phyloP scores from a whole-genome alignment of 2,329 filamentous ascomycete species.

The Chaetomiaceae sp. region DNA sequence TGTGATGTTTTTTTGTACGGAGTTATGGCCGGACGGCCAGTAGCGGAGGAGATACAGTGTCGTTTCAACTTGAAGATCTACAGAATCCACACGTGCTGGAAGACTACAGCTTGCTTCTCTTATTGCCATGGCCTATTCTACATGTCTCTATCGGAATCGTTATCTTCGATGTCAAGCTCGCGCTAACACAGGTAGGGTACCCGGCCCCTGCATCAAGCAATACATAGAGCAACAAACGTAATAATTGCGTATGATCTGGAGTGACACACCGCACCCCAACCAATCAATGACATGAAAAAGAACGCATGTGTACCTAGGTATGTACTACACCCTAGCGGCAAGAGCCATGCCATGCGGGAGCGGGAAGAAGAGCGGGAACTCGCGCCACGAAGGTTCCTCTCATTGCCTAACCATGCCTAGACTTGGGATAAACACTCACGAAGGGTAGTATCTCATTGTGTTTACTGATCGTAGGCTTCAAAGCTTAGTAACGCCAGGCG shows the following conservation, averaged over 20 bases:
- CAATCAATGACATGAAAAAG: constrained; percentile 6
- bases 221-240: not conserved
- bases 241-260: constrained; percentile 3
- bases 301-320: not conserved
- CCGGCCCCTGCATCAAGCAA: not conserved
- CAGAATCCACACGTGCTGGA: too few relatives aligned
- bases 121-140: too few relatives aligned
- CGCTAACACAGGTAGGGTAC: too few relatives aligned
- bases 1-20: not conserved
- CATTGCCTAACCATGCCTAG: not conserved
- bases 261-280: not conserved
- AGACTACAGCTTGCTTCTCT: too few relatives aligned
- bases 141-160: not conserved
- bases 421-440: too few relatives aligned
- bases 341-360: too few relatives aligned
- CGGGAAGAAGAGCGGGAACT: not conserved
- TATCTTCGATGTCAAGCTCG: not conserved
- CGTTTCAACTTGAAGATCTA: not conserved
- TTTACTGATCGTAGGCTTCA: too few relatives aligned
- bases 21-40: not conserved
- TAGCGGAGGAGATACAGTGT: not conserved
- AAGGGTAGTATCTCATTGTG: too few relatives aligned
- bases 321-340: too few relatives aligned
- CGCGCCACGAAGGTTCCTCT: not conserved
- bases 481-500: too few relatives aligned